Evolutionary conservation across 805 yeast species (phyloP), one percentile per base, ranked within the genome.

Genomic region (Yarrowia divulgata): DNA sequence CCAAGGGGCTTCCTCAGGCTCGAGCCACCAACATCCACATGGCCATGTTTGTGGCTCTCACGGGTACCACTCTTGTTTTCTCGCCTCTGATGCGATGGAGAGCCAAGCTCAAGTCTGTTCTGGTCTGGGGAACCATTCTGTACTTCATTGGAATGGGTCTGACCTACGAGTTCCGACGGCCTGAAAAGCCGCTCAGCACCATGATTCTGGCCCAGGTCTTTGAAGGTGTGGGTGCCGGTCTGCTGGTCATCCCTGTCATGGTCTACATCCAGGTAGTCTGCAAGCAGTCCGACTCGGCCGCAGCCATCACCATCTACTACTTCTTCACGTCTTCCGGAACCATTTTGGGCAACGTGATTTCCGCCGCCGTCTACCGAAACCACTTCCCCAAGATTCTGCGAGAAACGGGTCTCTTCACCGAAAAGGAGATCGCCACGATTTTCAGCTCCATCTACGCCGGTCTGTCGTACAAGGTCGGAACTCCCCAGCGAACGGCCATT

Each of bases 361-460:
- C 69, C 14, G 71, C 69, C 6, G 52, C 69, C 12, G 69, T 69
- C 13, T 69, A 69, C 57, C 13, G 69, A 55, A 45, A 48, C 48
- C 57, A 66, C 40, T 69, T 66, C 45, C 50, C 67, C 18, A n/a
- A 39, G 12, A 58, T 35, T 14, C 62, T 69, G 6, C 35, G 40
- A 2, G 29, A 40, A 5, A 39, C 37, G 1, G 48, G 48, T 1
- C 37, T 57, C 8, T 57, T 57, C n/a, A 5, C 29, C 16, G 63
- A 57, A 6, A 8, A 12, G n/a, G 48, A 57, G 12, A 35, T 57
- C 29, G 16, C 16, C 12, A 34, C 63, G 14, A 29, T 57, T n/a
- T 57, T 57, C n/a, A 23, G 39, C 1, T 34, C 37, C 37, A 57
- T 57, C 23, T 42, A 42, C 35, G 63, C 48, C 0, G 63, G 63